Conservation (phyloP, 2,329 filamentous ascomycete genomes). For the Beauveria australis region DNA sequence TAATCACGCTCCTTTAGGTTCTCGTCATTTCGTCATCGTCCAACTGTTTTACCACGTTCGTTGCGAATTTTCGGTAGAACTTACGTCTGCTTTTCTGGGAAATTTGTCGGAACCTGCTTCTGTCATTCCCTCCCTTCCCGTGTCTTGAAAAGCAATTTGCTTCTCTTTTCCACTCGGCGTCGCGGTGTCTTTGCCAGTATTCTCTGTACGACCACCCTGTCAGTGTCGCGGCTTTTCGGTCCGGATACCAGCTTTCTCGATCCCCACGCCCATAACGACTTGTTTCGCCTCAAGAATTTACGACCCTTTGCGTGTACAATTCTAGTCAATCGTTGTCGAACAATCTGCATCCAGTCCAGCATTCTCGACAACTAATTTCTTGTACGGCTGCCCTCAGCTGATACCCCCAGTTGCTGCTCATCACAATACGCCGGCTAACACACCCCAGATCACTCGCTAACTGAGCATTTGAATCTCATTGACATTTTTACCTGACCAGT, state of each 20-base stretch:
- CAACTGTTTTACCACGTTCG: slow-evolving; percentile 32
- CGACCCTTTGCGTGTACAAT: slow-evolving; percentile 8
- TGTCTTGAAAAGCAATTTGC: slow-evolving; percentile 10
- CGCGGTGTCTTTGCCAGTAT: slow-evolving; percentile 10
- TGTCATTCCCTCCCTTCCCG: slow-evolving; percentile 17
- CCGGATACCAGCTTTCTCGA: slow-evolving; percentile 7
- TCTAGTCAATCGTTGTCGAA: neutral
- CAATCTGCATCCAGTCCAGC: slow-evolving; percentile 6
- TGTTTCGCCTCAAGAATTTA: slow-evolving; percentile 8
- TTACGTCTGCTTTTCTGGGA: slow-evolving; percentile 22
- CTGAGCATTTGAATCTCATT: neutral
- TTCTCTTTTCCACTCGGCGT: slow-evolving; percentile 10
- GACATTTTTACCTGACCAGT: slow-evolving; percentile 6
- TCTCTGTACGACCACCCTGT: slow-evolving; percentile 11
- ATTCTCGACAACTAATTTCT: slow-evolving; percentile 3
- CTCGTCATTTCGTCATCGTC: slow-evolving; percentile 33
- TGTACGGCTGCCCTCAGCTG: neutral
- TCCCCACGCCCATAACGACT: slow-evolving; percentile 7
- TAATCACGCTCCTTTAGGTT: slow-evolving; percentile 26
- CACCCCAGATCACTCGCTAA: neutral
- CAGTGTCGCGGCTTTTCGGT: slow-evolving; percentile 9
- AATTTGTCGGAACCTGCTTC: slow-evolving; percentile 19
- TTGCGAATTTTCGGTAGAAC: slow-evolving; percentile 32
- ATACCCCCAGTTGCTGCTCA: neutral
- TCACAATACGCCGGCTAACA: neutral